Evolutionary conservation across 192 early-diverging fungal species (phyloP), one percentile per base, ranked within the genome.

Genomic region (Linnemannia hyalina): DNA sequence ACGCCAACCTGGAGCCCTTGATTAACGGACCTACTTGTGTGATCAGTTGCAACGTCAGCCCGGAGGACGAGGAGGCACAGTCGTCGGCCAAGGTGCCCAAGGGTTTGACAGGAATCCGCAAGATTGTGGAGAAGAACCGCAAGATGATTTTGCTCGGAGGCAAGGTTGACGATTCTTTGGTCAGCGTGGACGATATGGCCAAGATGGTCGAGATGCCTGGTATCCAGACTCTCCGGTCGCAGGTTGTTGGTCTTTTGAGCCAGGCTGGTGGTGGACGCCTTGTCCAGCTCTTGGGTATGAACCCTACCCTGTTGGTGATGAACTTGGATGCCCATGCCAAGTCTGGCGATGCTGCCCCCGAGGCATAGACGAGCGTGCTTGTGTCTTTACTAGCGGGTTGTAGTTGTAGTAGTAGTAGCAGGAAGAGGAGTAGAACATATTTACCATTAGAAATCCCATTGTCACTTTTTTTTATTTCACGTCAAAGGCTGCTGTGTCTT

Each of bases 101-200:
- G 26, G 77, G 89, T 5, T 65, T 93, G 41, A 80, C 78, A 70
- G 87, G 84, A 9, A 78, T 90, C 74, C 70, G 90, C 3, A 77
- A 80, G 9, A 65, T 90, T 6, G 78, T 93, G 20, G 77, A 82
- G 78, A 92, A 92, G 82, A 81, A 93, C 73, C 89, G 89, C 49
- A 93, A 93, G 80, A 78, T 93, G 68, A 63, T 92, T 16, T 68
- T 93, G 35, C 74, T 93, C 68, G 92, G 92, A 49, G 92, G 92
- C 69, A 92, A 90, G 81, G 71, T 93, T 20, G 92, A 93, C 44
- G 85, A 86, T 72, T 52, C 83, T 11, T 77, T 93, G 63, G 83
- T 93, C n/a, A 91, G 88, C 41, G 85, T 90, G 18, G 84, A 88
- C 10, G 91, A 89, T 70, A 88, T 92, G 57, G 78, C 86, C 68